phyloP scores from a whole-genome alignment of 1,284 basidiomycete genomes.

The Rhodotorula sp. region DNA sequence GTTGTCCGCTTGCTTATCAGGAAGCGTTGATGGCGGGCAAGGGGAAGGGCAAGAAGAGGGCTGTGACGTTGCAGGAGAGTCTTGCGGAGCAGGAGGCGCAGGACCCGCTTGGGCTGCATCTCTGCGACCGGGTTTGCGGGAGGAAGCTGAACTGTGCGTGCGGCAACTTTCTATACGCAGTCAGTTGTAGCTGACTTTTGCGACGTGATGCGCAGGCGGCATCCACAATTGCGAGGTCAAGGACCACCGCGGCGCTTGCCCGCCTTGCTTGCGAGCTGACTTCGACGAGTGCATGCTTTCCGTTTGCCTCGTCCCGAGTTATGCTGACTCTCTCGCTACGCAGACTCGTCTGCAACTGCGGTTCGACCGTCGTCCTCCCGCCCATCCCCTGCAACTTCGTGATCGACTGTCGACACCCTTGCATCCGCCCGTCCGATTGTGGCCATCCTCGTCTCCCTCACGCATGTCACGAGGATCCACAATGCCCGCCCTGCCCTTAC shows the following conservation, averaged over 20 bases:
- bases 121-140: constrained; percentile 42
- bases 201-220: constrained; percentile 27
- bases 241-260: constrained; percentile 76
- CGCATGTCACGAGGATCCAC: constrained; percentile 66
- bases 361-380: constrained; percentile 63
- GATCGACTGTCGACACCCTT: constrained; percentile 73
- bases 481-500: constrained; percentile 80
- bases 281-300: constrained; percentile 72
- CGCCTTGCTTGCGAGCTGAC: constrained; percentile 74
- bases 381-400: constrained; percentile 73
- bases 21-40: constrained; percentile 56
- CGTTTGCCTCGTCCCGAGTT: not conserved
- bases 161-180: not conserved
- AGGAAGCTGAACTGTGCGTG: constrained; percentile 43
- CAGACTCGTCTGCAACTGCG: constrained; percentile 74
- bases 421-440: constrained; percentile 69
- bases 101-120: constrained; percentile 39
- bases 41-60: constrained; percentile 21
- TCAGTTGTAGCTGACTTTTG: not conserved
- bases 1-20: constrained; percentile 76
- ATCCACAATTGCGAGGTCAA: constrained; percentile 57
- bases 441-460: constrained; percentile 76
- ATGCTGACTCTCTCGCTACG: not conserved
- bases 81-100: constrained; percentile 33
- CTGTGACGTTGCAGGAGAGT: constrained; percentile 6